Conservation (phyloP, 2,329 filamentous ascomycete genomes). For the Trichothecium sympodiale region DNA sequence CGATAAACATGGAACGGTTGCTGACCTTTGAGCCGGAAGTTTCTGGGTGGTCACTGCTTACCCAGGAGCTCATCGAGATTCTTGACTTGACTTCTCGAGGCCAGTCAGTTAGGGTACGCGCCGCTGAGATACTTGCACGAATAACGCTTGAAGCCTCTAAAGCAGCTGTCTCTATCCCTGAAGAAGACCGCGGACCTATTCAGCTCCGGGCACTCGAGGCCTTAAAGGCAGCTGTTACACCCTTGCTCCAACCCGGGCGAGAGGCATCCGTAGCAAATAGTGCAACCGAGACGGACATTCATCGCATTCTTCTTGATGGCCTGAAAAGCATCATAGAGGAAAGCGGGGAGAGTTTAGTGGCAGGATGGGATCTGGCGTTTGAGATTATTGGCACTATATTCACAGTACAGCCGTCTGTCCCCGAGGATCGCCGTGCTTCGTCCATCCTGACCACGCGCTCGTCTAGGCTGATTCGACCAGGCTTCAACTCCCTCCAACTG, state of each 20-base stretch:
- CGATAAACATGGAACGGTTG: slow-evolving; percentile 65
- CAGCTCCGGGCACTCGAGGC: slow-evolving; percentile 64
- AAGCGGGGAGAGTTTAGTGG: slow-evolving; percentile 71
- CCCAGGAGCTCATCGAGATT: slow-evolving; percentile 38
- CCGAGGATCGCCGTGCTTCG: slow-evolving; percentile 10
- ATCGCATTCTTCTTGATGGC: slow-evolving; percentile 68
- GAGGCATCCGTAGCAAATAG: slow-evolving; percentile 45
- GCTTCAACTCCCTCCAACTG: slow-evolving; percentile 82
- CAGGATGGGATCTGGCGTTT: slow-evolving; percentile 80
- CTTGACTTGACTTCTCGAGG: slow-evolving; percentile 35
- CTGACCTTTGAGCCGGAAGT: slow-evolving; percentile 52
- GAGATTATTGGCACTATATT: slow-evolving; percentile 80
- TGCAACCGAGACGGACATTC: slow-evolving; percentile 64
- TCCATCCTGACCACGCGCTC: slow-evolving; percentile 41
- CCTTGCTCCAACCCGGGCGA: slow-evolving; percentile 39
- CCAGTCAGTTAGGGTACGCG: slow-evolving; percentile 43
- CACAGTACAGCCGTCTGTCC: slow-evolving; percentile 19
- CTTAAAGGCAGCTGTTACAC: slow-evolving; percentile 45
- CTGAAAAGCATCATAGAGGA: slow-evolving; percentile 77
- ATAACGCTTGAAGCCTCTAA: slow-evolving; percentile 47
- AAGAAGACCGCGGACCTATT: slow-evolving; percentile 44
- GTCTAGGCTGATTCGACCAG: slow-evolving; percentile 66
- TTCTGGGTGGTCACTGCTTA: slow-evolving; percentile 68
- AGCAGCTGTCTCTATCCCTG: slow-evolving; percentile 39
- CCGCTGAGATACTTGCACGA: slow-evolving; percentile 53